phyloP scores from a whole-genome alignment of 2,329 filamentous ascomycete genomes.

The Periglandula ipomoeae region DNA sequence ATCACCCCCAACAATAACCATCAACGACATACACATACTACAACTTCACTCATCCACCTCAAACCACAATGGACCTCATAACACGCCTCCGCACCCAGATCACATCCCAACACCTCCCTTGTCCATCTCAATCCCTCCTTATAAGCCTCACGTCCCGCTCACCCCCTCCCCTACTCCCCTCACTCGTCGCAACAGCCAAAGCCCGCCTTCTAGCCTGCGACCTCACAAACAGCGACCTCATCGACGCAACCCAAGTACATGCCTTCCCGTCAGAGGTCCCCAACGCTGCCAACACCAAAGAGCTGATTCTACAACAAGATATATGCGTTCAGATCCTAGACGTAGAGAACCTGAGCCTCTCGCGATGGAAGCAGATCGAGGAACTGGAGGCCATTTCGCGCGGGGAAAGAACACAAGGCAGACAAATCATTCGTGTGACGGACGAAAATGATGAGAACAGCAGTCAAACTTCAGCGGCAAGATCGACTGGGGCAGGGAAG shows the following conservation, averaged over 20 bases:
- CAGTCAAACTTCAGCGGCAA: not conserved
- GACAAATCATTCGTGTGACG: conserved; percentile 69
- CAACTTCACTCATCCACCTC: not conserved
- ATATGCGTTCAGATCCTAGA: conserved; percentile 77
- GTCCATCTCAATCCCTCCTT: conserved; percentile 51
- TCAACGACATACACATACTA: too few species aligned
- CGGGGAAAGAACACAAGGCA: conserved; percentile 64
- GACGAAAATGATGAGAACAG: conserved; percentile 31
- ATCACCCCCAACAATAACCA: too few species aligned
- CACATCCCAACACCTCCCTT: conserved; percentile 43
- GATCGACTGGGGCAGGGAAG: conserved; percentile 11
- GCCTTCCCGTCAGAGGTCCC: conserved; percentile 45
- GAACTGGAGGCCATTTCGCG: conserved; percentile 64
- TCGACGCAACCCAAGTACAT: conserved; percentile 31
- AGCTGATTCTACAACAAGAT: conserved; percentile 48
- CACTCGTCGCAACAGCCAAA: conserved; percentile 68
- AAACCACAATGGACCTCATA: conserved; percentile 14
- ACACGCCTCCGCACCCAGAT: conserved; percentile 31
- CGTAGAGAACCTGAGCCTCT: conserved; percentile 71
- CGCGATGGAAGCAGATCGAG: conserved; percentile 82
- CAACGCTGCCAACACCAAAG: conserved; percentile 41
- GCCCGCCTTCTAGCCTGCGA: conserved; percentile 74
- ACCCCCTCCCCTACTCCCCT: conserved; percentile 54
- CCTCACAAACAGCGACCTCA: conserved; percentile 46
- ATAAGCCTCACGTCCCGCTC: conserved; percentile 48